A percentile compares a stretch with the other conserved stretches of the same genome.
These are phyloP conservation scores for Ensete ventricosum DNA, from an alignment of 176 grass and related monocot genomes.

Conservation along the genomic window DNA sequence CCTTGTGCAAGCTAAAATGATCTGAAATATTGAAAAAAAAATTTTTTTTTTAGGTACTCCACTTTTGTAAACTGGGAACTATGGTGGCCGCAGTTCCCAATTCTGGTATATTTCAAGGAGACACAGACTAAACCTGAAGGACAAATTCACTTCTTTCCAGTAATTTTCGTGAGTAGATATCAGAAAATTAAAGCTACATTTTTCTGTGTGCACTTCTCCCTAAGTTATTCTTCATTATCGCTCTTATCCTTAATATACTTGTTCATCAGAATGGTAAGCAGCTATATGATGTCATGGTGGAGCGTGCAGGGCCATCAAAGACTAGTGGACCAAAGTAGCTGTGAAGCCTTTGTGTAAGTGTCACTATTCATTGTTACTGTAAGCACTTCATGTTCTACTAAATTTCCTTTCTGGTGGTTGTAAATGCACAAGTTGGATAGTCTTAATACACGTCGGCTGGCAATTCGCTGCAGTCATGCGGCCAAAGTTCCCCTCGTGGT, in stretches of 20 bases:
- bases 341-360: no score
- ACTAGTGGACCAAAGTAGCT: slow-evolving; percentile 55
- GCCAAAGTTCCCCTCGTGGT: no score
- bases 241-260: not conserved
- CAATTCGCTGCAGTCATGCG: no score
- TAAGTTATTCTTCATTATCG: not conserved
- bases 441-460: no score
- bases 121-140: slow-evolving; percentile 80
- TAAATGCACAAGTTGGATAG: no score
- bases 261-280: slow-evolving; percentile 53
- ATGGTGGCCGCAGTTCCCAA: slow-evolving; percentile 80
- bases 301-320: slow-evolving; percentile 67
- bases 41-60: slow-evolving; percentile 42
- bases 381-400: no score
- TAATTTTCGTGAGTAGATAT: slow-evolving; percentile 64
- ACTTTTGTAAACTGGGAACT: slow-evolving; percentile 88
- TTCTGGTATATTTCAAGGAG: slow-evolving; percentile 93
- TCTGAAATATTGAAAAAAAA: slow-evolving; percentile 4
- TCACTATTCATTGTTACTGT: no score
- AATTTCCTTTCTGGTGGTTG: no score
- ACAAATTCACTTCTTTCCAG: slow-evolving; percentile 92
- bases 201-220: not conserved
- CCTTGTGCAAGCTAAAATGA: not conserved
- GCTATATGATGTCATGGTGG: slow-evolving; percentile 80
- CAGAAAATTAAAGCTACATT: not conserved